Evolutionary conservation across 2,329 filamentous ascomycete species (phyloP).

Genomic region (Arachnopeziza araneosa): DNA sequence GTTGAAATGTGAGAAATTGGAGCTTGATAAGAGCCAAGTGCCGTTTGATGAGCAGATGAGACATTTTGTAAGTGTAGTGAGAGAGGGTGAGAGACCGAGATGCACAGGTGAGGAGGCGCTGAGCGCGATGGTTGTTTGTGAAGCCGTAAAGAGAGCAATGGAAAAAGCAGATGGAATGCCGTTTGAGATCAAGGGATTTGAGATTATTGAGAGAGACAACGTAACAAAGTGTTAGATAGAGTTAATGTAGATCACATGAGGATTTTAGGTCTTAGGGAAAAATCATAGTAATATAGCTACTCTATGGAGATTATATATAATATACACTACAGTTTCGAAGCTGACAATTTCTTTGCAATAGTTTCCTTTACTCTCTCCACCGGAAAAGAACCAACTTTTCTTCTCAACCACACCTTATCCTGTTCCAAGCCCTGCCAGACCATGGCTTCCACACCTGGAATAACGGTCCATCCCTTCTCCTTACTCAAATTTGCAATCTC

Average conservation of each 20-base stretch:
- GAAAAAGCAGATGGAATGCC: conserved; percentile 23
- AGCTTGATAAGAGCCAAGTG: conserved; percentile 26
- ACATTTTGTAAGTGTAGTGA: conserved; percentile 46
- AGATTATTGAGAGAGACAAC: background rate
- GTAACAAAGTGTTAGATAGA: background rate
- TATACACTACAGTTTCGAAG: background rate
- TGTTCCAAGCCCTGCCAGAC: conserved; percentile 30
- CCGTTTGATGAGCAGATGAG: conserved; percentile 48
- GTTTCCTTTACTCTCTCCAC: conserved; percentile 52
- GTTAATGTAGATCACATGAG: no score
- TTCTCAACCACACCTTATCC: conserved; percentile 43
- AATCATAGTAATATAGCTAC: no score
- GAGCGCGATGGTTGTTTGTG: conserved; percentile 46
- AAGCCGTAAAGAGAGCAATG: conserved; percentile 44
- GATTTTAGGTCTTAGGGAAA: no score
- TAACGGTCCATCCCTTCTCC: conserved; percentile 21
- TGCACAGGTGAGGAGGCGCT: conserved; percentile 46
- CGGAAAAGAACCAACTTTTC: conserved; percentile 54
- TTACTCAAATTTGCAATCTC: conserved; percentile 18
- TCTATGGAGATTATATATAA: background rate
- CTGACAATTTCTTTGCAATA: conserved; percentile 30
- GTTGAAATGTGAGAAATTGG: conserved; percentile 12
- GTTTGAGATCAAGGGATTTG: conserved; percentile 13
- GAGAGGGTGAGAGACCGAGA: conserved; percentile 36
- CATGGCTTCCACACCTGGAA: conserved; percentile 27